Percentiles rank a stretch among this genome's conserved stretches.
These are phyloP conservation scores for Epichloe amarillans DNA, from an alignment of 2,329 filamentous ascomycete genomes.

Conservation along the genomic window DNA sequence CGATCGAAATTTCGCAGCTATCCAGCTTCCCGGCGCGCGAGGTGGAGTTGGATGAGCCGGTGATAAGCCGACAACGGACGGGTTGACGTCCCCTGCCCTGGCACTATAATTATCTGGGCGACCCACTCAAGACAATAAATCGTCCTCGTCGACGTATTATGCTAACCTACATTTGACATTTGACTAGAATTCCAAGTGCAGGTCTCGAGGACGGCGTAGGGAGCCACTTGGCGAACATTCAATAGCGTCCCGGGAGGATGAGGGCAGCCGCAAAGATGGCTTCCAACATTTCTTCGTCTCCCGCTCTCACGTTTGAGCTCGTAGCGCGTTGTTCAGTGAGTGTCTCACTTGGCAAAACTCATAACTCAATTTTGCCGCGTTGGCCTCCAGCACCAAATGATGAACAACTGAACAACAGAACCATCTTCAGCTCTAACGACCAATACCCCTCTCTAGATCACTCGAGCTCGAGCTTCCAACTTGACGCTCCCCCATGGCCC, in stretches of 20 bases:
- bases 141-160: not conserved
- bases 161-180: slow-evolving; percentile 4
- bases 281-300: slow-evolving; percentile 37
- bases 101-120: not conserved
- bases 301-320: slow-evolving; percentile 68
- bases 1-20: slow-evolving; percentile 18
- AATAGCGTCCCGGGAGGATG: slow-evolving; percentile 10
- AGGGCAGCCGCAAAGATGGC: slow-evolving; percentile 31
- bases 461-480: slow-evolving; percentile 79
- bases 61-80: slow-evolving; percentile 11
- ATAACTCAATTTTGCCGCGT: not conserved
- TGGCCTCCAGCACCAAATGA: not conserved
- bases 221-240: not conserved
- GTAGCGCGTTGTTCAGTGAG: slow-evolving; percentile 69
- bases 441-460: slow-evolving; percentile 47
- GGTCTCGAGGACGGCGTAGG: not conserved
- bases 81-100: not conserved
- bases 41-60: slow-evolving; percentile 14
- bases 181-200: slow-evolving; percentile 5
- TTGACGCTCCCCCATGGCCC: slow-evolving; percentile 83
- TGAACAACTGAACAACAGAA: not conserved
- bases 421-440: not conserved
- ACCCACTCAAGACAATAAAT: not conserved
- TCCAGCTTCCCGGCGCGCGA: not conserved
- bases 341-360: not conserved